A percentile compares a stretch with the other conserved stretches of the same genome.
phyloP scores from a whole-genome alignment of 345 rosid species.

The Brassica napus region DNA sequence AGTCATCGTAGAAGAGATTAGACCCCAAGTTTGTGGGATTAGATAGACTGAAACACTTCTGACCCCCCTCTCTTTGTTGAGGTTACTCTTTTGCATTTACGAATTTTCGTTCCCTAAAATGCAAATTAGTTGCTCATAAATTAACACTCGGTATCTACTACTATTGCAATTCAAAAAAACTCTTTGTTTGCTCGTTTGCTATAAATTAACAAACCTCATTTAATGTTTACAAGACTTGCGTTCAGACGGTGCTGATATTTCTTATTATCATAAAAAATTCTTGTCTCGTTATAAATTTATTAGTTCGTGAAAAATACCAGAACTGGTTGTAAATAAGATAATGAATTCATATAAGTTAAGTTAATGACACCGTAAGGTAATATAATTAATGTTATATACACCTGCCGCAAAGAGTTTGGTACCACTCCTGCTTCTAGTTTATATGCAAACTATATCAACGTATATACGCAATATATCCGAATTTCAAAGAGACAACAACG shows the following conservation, averaged over 20 bases:
- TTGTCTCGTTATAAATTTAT: neutral
- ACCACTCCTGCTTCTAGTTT: too few relatives aligned
- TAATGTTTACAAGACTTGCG: constrained; percentile 7
- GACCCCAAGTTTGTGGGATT: neutral
- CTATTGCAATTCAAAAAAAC: neutral
- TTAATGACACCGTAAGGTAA: neutral
- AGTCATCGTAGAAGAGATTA: neutral
- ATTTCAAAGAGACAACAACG: too few relatives aligned
- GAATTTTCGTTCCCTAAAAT: neutral
- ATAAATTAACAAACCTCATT: constrained; percentile 17
- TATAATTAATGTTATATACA: neutral
- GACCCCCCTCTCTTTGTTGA: neutral
- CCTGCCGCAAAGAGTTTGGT: too few relatives aligned
- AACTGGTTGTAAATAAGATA: neutral
- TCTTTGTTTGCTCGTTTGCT: neutral
- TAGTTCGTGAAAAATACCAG: neutral
- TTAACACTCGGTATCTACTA: neutral
- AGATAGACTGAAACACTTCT: neutral
- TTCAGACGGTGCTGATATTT: constrained; percentile 14
- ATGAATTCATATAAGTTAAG: neutral
- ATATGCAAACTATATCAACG: too few relatives aligned
- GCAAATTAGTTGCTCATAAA: neutral
- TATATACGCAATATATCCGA: too few relatives aligned
- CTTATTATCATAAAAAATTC: neutral
- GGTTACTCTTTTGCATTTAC: neutral